Percentiles rank a stretch among this genome's conserved stretches.
These are phyloP conservation scores for Ophiostoma angusticollis DNA, from an alignment of 2,329 filamentous ascomycete species.

Conservation along the genomic window DNA sequence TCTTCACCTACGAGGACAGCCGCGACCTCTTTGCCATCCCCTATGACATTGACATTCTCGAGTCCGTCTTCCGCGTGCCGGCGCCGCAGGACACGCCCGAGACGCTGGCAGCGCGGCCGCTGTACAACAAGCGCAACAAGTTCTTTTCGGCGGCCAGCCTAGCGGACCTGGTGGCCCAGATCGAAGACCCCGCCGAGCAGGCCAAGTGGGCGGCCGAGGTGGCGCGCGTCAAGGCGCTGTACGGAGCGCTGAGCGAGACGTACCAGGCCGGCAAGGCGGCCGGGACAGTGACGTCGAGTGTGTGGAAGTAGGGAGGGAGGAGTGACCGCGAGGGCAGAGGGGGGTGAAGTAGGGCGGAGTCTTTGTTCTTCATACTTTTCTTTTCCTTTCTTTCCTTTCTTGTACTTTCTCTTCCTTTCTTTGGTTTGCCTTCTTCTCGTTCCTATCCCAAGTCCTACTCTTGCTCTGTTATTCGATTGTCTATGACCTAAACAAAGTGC, in stretches of 20 bases:
- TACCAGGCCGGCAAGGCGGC: conserved; percentile 36
- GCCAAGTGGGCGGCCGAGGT: conserved; percentile 28
- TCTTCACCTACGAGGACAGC: conserved; percentile 47
- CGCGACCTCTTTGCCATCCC: conserved; percentile 42
- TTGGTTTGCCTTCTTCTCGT: too few species aligned
- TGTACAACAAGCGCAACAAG: conserved; percentile 44
- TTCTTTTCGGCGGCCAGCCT: conserved; percentile 37
- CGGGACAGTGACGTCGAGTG: conserved; percentile 31
- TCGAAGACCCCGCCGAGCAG: conserved; percentile 24
- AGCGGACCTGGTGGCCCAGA: conserved; percentile 25
- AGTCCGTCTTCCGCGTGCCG: conserved; percentile 40
- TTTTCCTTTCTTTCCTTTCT: too few species aligned
- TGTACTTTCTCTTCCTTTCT: too few species aligned
- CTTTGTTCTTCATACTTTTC: too few species aligned
- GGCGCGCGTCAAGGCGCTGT: conserved; percentile 34
- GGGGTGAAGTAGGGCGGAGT: too few species aligned
- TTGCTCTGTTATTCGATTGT: too few species aligned
- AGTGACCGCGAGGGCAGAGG: too few species aligned
- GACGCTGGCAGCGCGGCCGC: conserved; percentile 24
- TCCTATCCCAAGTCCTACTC: too few species aligned
- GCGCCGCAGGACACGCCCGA: conserved; percentile 25
- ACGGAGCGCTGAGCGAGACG: conserved; percentile 31
- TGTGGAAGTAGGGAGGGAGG: conserved; percentile 29
- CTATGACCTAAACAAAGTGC: too few species aligned
- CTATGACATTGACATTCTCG: conserved; percentile 44